These are phyloP conservation scores for Didymella lethalis DNA, from an alignment of 2,329 filamentous ascomycete species.

Conservation along the genomic window DNA sequence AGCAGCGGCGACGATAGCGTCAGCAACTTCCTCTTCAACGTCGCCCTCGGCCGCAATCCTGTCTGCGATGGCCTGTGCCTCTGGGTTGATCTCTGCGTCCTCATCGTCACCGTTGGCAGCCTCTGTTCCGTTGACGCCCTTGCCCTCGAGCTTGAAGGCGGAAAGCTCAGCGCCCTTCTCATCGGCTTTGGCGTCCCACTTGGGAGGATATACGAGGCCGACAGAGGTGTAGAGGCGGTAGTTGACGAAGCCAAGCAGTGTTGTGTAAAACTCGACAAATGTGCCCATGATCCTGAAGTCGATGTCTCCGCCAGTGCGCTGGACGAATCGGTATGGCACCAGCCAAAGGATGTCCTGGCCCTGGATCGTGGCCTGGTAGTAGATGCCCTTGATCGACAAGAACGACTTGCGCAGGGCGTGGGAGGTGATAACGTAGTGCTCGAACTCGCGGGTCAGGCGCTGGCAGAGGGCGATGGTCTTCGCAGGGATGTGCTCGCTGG, in stretches of 20 bases:
- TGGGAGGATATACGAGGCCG: constrained; percentile 93
- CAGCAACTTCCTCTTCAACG: constrained; percentile 52
- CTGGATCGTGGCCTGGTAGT: constrained; percentile 97
- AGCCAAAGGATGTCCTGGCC: constrained; percentile 97
- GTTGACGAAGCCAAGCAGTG: constrained; percentile 93
- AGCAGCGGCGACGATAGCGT: constrained; percentile 20
- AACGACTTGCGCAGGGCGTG: constrained; percentile 95
- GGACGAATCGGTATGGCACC: constrained; percentile 97
- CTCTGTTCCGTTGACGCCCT: constrained; percentile 56
- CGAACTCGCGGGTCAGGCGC: constrained; percentile 90
- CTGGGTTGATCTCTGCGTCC: constrained; percentile 46
- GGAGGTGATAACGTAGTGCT: constrained; percentile 95
- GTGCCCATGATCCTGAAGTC: constrained; percentile 99
- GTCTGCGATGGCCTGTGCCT: constrained; percentile 60
- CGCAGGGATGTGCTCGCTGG: constrained; percentile 84
- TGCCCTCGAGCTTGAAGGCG: constrained; percentile 89
- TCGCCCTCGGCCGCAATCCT: constrained; percentile 50
- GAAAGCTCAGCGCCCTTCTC: constrained; percentile 88
- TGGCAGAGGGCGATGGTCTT: constrained; percentile 97
- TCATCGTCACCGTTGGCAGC: constrained; percentile 38
- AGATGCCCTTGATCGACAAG: constrained; percentile 98
- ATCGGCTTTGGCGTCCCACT: constrained; percentile 86
- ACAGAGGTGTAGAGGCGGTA: constrained; percentile 91
- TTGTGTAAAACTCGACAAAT: constrained; percentile 99
- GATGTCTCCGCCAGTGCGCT: constrained; percentile 89